A percentile compares a stretch with the other conserved stretches of the same genome.
Evolutionary conservation across 75 land plant genomes (phyloP).

Genomic region (Pinus taeda): DNA sequence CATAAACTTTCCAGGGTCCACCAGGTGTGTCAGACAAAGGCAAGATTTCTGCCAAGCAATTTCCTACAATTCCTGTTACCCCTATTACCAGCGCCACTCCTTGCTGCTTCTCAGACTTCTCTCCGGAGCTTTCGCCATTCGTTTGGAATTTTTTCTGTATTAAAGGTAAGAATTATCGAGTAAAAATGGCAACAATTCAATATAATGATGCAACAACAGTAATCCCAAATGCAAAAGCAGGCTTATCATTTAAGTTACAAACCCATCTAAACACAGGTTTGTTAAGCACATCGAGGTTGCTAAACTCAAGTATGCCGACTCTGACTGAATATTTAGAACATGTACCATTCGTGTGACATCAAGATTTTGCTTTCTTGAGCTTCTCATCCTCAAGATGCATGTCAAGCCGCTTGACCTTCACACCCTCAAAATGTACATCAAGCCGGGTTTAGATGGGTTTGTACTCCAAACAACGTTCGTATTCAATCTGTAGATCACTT

Average conservation of each 20-base stretch:
- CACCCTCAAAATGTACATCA: no score
- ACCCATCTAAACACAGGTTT: no score
- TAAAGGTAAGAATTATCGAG: no score
- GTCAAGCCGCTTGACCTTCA: no score
- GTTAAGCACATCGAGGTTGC: no score
- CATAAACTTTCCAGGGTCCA: conserved; percentile 81
- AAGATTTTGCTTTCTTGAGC: background rate
- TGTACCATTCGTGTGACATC: background rate
- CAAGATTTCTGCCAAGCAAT: conserved; percentile 63
- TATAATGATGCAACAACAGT: background rate
- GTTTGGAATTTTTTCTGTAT: background rate
- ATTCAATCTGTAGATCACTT: no score
- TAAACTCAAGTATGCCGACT: background rate
- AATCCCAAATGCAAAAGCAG: no score
- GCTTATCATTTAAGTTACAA: background rate
- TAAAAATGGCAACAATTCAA: background rate
- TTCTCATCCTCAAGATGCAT: background rate
- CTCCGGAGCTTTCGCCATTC: background rate
- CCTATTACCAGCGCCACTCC: conserved; percentile 47
- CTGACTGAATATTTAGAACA: background rate
- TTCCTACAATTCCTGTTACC: conserved; percentile 77
- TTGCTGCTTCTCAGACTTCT: background rate
- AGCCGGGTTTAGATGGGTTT: no score
- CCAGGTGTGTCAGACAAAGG: conserved; percentile 59
- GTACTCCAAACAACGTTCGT: no score